Evolutionary conservation across 164 flowering plant species (phyloP), one percentile per base, ranked within the genome.

Genomic region (Vitis labrusca): DNA sequence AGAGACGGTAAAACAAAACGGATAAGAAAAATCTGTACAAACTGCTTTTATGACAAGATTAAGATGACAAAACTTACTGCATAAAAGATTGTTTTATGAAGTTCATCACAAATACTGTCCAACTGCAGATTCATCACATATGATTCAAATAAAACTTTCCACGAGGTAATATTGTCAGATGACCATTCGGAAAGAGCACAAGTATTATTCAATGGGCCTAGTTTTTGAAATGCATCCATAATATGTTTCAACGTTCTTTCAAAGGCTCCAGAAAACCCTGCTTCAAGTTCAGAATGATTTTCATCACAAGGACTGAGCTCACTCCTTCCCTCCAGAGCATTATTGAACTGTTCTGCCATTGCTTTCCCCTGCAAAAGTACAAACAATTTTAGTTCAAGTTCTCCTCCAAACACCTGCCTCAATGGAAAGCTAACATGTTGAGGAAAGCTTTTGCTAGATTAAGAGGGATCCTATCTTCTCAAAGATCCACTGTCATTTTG

Each of bases 311-410:
- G 9, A 59, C 50, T 74, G n/a, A 30, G 55, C 47, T 47, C 63
- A 27, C 71, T 62, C 68, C 73, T 73, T 50, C 66, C 52, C 66
- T 78, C 70, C n/a, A 67, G 15, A 55, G 71, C 66, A 50, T 75
- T 71, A 53, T 70, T 32, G 30, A 80, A 79, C 30, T 82, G 77
- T 59, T 81, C 78, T 61, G 71, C 79, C 29, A 84, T 48, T 53
- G 61, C 37, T 49, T 76, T 87, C n/a, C 78, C 91, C 98, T 93
- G 86, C 53, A 82, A 79, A 50, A 47, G 44, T 67, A 44, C 30
- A 58, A 27, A 64, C 16, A 62, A 11, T 12, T 23, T 30, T 19
- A 59, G 65, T 17, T 23, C 27, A 23, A 23, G 27, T 23, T 23
- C 27, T 23, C 27, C 27, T 23, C 27, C 27, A 23, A 23, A 58